Evolutionary conservation across 2,329 filamentous ascomycete species (phyloP).

Genomic region (Ilyonectria sp.): DNA sequence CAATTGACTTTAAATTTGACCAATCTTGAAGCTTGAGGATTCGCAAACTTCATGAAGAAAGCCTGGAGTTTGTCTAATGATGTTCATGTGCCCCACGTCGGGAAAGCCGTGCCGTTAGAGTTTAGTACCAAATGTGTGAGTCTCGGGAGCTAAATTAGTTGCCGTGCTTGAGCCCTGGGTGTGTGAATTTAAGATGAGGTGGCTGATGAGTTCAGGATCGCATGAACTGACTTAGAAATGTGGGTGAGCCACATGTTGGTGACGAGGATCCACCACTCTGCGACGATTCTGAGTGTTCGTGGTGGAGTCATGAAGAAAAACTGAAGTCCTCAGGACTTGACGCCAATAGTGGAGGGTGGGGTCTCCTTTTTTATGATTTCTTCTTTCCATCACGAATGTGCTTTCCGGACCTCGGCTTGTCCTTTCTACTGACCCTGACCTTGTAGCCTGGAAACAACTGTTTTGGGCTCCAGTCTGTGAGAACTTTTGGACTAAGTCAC

Average conservation of each 20-base stretch:
- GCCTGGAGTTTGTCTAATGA: background rate
- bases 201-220: constrained; percentile 25
- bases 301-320: constrained; percentile 2
- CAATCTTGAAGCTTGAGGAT: background rate
- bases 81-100: background rate
- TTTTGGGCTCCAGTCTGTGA: too few species aligned
- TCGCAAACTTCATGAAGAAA: background rate
- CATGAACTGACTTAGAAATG: background rate
- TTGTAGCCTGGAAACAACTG: too few species aligned
- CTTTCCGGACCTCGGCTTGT: too few species aligned
- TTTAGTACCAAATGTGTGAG: background rate
- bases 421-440: too few species aligned
- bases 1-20: constrained; percentile 21
- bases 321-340: background rate
- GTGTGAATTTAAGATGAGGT: constrained; percentile 18
- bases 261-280: constrained; percentile 1
- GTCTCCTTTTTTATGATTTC: background rate
- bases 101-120: background rate
- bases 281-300: background rate
- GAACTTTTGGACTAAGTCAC: too few species aligned
- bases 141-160: constrained; percentile 32
- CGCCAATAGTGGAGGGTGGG: too few species aligned
- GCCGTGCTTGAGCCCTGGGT: constrained; percentile 8
- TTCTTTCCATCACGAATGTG: background rate
- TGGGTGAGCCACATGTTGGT: background rate